Percentiles rank a stretch among this genome's conserved stretches.
These are phyloP conservation scores for Zygnema circumcarinatum DNA, from an alignment of 139 green algal genomes.

Conservation along the genomic window DNA sequence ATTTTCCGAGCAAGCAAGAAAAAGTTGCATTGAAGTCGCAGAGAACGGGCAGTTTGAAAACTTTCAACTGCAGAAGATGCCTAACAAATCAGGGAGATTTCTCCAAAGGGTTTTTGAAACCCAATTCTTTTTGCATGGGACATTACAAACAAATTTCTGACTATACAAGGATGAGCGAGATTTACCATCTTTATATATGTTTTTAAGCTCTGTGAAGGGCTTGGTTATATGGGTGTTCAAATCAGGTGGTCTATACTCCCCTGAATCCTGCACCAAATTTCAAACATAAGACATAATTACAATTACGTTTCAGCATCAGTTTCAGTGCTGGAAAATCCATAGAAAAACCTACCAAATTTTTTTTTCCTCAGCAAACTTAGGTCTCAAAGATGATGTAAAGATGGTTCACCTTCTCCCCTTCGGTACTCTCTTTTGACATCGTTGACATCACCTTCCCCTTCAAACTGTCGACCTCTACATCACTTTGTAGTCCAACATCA, in stretches of 20 bases:
- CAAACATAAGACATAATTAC: slow-evolving; percentile 1
- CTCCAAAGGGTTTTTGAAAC: neutral
- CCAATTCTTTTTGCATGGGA: neutral
- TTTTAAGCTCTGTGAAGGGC: slow-evolving; percentile 33
- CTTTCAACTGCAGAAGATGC: neutral
- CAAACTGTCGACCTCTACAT: too few species aligned
- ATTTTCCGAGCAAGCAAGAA: neutral
- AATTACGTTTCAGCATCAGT: too few species aligned
- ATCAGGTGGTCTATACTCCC: slow-evolving; percentile 27
- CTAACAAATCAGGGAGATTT: neutral
- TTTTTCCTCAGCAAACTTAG: too few species aligned
- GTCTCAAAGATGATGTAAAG: too few species aligned
- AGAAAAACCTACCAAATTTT: too few species aligned
- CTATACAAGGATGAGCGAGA: neutral
- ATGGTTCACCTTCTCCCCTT: too few species aligned
- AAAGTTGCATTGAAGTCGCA: neutral
- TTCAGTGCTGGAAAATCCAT: too few species aligned
- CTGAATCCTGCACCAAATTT: neutral
- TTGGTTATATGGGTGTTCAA: slow-evolving; percentile 19
- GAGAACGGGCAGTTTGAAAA: neutral
- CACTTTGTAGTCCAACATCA: too few species aligned
- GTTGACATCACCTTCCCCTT: too few species aligned
- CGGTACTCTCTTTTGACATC: too few species aligned
- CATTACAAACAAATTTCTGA: neutral
- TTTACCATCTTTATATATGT: slow-evolving; percentile 55